These are phyloP conservation scores for Escovopsis sp. DNA, from an alignment of 2,329 filamentous ascomycete species.

Conservation along the genomic window DNA sequence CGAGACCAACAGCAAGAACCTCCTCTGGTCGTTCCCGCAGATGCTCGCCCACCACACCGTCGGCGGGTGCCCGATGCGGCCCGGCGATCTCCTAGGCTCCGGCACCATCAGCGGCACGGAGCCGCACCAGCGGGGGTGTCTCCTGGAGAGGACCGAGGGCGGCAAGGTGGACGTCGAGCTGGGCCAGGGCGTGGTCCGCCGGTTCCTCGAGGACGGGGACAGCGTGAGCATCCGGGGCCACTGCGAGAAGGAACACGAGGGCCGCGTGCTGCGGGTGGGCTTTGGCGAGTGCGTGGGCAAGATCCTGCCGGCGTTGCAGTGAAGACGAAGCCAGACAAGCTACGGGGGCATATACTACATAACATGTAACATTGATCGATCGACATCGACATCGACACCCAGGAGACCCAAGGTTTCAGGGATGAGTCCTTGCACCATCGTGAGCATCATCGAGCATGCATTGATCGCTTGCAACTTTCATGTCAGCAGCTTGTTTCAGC, in stretches of 20 bases:
- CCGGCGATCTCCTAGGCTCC: conserved; percentile 62
- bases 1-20: conserved; percentile 23
- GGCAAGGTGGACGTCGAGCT: conserved; percentile 52
- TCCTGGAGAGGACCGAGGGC: conserved; percentile 57
- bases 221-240: conserved; percentile 50
- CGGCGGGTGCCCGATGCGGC: conserved; percentile 58
- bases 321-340: neutral
- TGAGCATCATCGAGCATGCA: too few relatives aligned
- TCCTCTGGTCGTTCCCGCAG: conserved; percentile 71
- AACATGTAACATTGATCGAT: too few relatives aligned
- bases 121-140: conserved; percentile 48
- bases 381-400: too few relatives aligned
- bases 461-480: too few relatives aligned
- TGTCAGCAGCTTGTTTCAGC: too few relatives aligned
- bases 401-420: too few relatives aligned
- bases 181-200: conserved; percentile 49
- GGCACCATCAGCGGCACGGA: conserved; percentile 60
- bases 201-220: conserved; percentile 63
- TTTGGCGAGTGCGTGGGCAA: conserved; percentile 43
- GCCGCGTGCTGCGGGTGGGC: conserved; percentile 40
- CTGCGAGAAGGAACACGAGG: conserved; percentile 45
- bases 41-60: conserved; percentile 74
- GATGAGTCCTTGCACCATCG: too few relatives aligned
- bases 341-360: neutral
- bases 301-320: conserved; percentile 5